Evolutionary conservation across 495 filamentous ascomycete species (phyloP).

Genomic region (Pseudoneurospora amorphoporcata): DNA sequence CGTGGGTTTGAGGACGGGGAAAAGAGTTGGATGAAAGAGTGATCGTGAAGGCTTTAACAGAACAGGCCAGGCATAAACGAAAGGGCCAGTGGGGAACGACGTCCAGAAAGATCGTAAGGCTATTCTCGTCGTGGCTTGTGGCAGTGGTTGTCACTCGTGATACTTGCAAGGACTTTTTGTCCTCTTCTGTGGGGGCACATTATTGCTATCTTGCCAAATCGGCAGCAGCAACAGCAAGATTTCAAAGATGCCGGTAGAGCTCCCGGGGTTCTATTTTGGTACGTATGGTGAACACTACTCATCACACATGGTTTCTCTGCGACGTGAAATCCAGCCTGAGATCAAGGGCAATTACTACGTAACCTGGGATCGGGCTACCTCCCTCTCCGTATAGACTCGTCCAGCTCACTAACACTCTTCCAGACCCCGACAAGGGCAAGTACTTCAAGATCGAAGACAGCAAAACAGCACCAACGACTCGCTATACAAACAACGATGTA

Average conservation of each 20-base stretch:
- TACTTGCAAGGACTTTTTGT: not conserved
- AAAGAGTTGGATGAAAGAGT: not conserved
- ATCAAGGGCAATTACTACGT: not conserved
- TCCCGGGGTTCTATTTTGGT: not conserved
- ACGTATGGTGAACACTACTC: not conserved
- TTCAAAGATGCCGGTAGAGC: not conserved
- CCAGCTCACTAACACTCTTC: not conserved
- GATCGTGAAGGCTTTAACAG: not conserved
- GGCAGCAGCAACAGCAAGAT: not conserved
- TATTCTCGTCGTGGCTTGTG: not conserved
- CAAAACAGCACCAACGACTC: slow-evolving; percentile 28
- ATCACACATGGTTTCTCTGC: not conserved
- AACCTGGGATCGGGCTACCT: not conserved
- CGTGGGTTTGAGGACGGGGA: not conserved
- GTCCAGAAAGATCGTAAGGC: not conserved
- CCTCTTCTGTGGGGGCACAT: not conserved
- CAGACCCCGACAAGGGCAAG: slow-evolving; percentile 32
- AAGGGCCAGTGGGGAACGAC: not conserved
- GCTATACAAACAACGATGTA: slow-evolving; percentile 24
- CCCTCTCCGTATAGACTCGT: not conserved
- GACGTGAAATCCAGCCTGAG: not conserved
- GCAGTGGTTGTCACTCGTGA: not conserved
- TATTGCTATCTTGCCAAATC: not conserved
- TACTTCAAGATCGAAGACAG: slow-evolving; percentile 38
- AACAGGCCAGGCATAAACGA: not conserved